These are phyloP conservation scores for Fusarium nodosum DNA, from an alignment of 2,329 filamentous ascomycete genomes.

Conservation along the genomic window DNA sequence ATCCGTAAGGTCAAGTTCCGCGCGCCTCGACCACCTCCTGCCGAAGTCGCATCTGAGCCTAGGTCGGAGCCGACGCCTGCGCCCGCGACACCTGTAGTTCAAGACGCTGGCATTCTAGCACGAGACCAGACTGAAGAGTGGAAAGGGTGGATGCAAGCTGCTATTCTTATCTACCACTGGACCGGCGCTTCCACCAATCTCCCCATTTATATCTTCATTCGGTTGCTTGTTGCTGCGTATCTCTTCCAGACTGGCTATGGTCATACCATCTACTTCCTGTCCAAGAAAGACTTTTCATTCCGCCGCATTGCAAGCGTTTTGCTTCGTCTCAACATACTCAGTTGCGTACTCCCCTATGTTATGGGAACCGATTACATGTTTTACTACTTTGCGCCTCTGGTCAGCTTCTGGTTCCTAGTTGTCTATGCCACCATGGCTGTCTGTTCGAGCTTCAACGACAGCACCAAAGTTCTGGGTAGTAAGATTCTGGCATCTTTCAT, in stretches of 20 bases:
- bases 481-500: slow-evolving; percentile 63
- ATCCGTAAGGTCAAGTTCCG: slow-evolving; percentile 39
- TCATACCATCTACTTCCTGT: slow-evolving; percentile 70
- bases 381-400: slow-evolving; percentile 71
- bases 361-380: slow-evolving; percentile 65
- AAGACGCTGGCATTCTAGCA: slow-evolving; percentile 50
- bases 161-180: slow-evolving; percentile 68
- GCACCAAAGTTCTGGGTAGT: slow-evolving; percentile 57
- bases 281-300: slow-evolving; percentile 68
- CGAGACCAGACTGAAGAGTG: slow-evolving; percentile 73
- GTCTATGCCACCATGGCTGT: slow-evolving; percentile 66
- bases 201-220: slow-evolving; percentile 67
- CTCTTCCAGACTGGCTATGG: slow-evolving; percentile 74
- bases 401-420: slow-evolving; percentile 73
- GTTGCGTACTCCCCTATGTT: slow-evolving; percentile 65
- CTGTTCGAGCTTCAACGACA: slow-evolving; percentile 58
- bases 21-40: slow-evolving; percentile 23
- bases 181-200: slow-evolving; percentile 62
- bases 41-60: background rate
- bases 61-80: background rate
- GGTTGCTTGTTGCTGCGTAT: slow-evolving; percentile 68
- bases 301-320: slow-evolving; percentile 66
- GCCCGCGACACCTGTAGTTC: slow-evolving; percentile 1
- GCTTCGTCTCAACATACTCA: slow-evolving; percentile 70
- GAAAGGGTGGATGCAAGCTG: slow-evolving; percentile 75